Evolutionary conservation across 805 yeast species (phyloP).

Genomic region (Starmerella potacharoeniae): DNA sequence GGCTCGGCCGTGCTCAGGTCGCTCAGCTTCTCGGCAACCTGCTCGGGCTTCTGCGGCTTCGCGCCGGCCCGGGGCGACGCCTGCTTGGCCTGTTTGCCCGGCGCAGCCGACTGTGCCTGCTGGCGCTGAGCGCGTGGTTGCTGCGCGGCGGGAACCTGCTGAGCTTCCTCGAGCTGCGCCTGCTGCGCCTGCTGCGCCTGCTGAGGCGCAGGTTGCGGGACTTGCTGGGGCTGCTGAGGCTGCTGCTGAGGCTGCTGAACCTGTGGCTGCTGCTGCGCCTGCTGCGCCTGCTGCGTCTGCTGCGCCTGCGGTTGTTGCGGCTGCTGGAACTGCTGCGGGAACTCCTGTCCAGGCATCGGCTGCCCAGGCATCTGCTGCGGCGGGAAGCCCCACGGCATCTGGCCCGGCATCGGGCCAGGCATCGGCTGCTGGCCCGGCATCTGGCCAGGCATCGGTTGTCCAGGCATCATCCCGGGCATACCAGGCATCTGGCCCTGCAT

Average conservation of each 20-base stretch:
- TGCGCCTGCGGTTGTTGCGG: neutral
- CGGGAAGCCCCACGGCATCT: neutral
- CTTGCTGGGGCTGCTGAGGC: neutral
- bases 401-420: neutral
- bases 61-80: neutral
- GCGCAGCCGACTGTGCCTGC: neutral
- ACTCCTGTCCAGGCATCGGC: neutral
- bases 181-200: neutral
- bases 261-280: neutral
- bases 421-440: slow-evolving; percentile 1
- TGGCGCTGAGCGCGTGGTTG: neutral
- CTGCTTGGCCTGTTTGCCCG: neutral
- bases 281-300: slow-evolving; percentile 1
- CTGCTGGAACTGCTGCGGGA: neutral
- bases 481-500: neutral
- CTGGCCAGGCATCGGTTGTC: neutral
- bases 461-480: neutral
- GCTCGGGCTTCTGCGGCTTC: neutral
- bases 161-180: neutral
- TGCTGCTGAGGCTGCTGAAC: neutral
- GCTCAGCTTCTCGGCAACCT: neutral
- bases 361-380: neutral
- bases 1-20: neutral
- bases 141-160: no score
- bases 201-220: neutral